A percentile compares a stretch with the other conserved stretches of the same genome.
Conservation (phyloP, 2,329 filamentous ascomycete species). For the Microsporum canis region DNA sequence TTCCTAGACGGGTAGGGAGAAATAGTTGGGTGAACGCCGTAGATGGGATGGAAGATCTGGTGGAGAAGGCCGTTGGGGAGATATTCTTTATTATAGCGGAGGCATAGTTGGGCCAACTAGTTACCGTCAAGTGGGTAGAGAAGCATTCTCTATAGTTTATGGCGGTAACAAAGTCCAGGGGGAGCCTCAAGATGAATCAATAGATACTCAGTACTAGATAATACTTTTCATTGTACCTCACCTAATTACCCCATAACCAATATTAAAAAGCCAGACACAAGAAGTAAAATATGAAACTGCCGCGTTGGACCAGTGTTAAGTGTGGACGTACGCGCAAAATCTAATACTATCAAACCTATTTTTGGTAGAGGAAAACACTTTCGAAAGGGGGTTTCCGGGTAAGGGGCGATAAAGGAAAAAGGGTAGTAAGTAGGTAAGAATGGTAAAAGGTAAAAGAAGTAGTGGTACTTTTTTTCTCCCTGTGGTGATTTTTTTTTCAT, state of each 20-base stretch:
- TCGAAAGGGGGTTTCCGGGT: neutral
- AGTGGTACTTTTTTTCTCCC: neutral
- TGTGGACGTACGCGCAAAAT: conserved; percentile 1
- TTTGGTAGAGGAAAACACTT: neutral
- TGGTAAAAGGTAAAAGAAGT: neutral
- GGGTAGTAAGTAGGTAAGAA: neutral
- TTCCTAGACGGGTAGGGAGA: too few relatives aligned
- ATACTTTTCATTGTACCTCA: neutral
- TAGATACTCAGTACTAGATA: neutral
- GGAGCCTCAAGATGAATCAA: too few relatives aligned
- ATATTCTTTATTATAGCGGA: too few relatives aligned
- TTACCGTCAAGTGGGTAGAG: too few relatives aligned
- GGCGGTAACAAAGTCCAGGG: too few relatives aligned
- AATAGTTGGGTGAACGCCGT: too few relatives aligned
- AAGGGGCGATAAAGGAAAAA: neutral
- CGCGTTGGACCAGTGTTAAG: neutral
- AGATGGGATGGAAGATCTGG: too few relatives aligned
- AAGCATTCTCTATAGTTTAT: too few relatives aligned
- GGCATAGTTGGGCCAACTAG: too few relatives aligned
- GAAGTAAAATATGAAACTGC: neutral
- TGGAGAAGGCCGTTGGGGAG: too few relatives aligned
- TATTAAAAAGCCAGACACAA: neutral
- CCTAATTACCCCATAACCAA: neutral
- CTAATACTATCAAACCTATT: conserved; percentile 5
- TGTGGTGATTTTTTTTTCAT: neutral